Percentiles rank a stretch among this genome's conserved stretches.
phyloP scores from a whole-genome alignment of 1,284 basidiomycete genomes.

The Tremellales sp. region DNA sequence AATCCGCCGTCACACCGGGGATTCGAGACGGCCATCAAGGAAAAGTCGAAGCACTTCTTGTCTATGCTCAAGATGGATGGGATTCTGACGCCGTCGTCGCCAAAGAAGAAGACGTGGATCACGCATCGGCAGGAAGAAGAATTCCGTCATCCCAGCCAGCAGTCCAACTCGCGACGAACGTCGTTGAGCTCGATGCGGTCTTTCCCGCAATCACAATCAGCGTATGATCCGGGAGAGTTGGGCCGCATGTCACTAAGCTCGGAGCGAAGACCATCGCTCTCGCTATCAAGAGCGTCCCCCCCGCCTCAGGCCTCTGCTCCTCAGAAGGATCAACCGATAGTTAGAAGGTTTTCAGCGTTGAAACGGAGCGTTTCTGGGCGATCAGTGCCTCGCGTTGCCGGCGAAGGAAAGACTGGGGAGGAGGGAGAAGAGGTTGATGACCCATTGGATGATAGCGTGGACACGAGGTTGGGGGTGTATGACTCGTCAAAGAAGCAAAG shows the following conservation, averaged over 20 bases:
- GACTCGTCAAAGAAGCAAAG: slow-evolving; percentile 53
- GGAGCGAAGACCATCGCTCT: not conserved
- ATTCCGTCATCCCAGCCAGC: slow-evolving; percentile 1
- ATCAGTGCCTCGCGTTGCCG: slow-evolving; percentile 9
- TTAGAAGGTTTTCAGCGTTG: slow-evolving; percentile 22
- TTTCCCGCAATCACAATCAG: too few species aligned
- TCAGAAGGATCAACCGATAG: slow-evolving; percentile 8
- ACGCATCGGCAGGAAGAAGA: slow-evolving; percentile 8
- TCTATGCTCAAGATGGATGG: slow-evolving; percentile 35
- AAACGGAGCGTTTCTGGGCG: slow-evolving; percentile 35
- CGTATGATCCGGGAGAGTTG: too few species aligned
- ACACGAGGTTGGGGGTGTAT: slow-evolving; percentile 49
- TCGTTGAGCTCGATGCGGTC: slow-evolving; percentile 25
- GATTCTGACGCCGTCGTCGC: slow-evolving; percentile 20
- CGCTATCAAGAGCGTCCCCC: not conserved
- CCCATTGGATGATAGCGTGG: slow-evolving; percentile 30
- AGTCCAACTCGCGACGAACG: slow-evolving; percentile 17
- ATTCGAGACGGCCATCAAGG: slow-evolving; percentile 33
- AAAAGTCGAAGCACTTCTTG: slow-evolving; percentile 36
- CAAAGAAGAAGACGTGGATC: slow-evolving; percentile 3
- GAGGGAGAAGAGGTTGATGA: slow-evolving; percentile 25
- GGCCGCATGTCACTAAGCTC: not conserved
- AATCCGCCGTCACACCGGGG: slow-evolving; percentile 1
- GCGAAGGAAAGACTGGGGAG: slow-evolving; percentile 7
- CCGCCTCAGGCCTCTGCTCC: slow-evolving; percentile 3